Evolutionary conservation across 2,329 filamentous ascomycete species (phyloP).

Genomic region (Phaeosphaeriaceae sp.): DNA sequence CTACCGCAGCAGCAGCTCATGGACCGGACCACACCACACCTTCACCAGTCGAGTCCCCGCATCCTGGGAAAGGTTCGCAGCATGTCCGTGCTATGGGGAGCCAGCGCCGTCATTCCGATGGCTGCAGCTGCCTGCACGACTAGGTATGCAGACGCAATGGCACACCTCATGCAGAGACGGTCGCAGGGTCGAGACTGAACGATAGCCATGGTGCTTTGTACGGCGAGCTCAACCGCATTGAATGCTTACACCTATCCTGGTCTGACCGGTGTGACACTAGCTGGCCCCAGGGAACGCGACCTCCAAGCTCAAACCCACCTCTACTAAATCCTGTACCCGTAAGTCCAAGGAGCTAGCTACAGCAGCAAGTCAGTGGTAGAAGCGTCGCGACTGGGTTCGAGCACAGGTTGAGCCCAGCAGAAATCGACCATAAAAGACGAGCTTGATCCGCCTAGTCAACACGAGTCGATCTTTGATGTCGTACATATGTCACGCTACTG

Average conservation of each 20-base stretch:
- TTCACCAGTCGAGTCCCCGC: not conserved
- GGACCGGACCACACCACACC: not conserved
- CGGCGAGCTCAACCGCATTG: slow-evolving; percentile 6
- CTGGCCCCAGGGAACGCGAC: not conserved
- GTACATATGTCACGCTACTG: slow-evolving; percentile 31
- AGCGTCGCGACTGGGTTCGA: not conserved
- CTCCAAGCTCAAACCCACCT: not conserved
- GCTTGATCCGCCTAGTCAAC: slow-evolving; percentile 14
- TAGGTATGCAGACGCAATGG: slow-evolving; percentile 5
- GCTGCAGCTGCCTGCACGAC: not conserved
- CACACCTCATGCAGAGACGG: slow-evolving; percentile 25
- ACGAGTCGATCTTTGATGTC: slow-evolving; percentile 31
- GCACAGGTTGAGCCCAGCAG: not conserved
- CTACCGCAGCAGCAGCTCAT: not conserved
- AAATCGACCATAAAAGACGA: slow-evolving; percentile 7
- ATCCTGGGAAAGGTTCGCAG: not conserved
- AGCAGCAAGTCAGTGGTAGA: not conserved
- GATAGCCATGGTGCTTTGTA: not conserved
- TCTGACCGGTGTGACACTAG: slow-evolving; percentile 6
- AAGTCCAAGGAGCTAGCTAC: not conserved
- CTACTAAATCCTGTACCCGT: not conserved
- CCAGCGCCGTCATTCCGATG: not conserved
- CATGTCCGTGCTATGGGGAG: not conserved
- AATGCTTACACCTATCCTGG: slow-evolving; percentile 1
- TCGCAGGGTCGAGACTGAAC: not conserved